Base-by-base conservation (phyloP, 2,329 filamentous ascomycete genomes). In the Simplicillium sp. region DNA sequence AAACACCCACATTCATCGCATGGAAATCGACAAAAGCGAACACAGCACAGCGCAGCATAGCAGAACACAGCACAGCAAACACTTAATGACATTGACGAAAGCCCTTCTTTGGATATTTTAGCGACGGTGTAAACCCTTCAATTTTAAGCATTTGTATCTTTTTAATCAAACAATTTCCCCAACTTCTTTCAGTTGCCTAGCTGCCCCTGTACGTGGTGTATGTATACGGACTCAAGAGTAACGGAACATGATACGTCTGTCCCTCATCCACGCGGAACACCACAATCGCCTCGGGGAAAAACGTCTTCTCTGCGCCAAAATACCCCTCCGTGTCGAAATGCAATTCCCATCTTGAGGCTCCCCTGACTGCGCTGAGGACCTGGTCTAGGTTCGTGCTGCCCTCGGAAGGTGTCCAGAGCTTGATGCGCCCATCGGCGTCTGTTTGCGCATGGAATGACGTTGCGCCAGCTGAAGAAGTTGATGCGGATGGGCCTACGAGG, bases 181-280 rank as follows among this genome's bases (percentile, higher is more conserved):
- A n/a, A n/a, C n/a, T n/a, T n/a, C n/a, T n/a, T n/a, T n/a, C n/a
- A n/a, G n/a, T n/a, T n/a, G n/a, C n/a, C n/a, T 65, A 87, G 58
- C 81, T 86, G 13, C 86, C 86, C 37, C 86, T 68, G 62, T 92
- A 92, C 9, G 85, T 90, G 33, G 82, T 84, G 64, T 87, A 92
- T 57, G 82, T 84, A 64, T 81, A 89, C 25, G 85, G 85, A 48
- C 82, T 80, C 63, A 90, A 59, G 58, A 92, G 56, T 55, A 92
- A 61, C 35, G 86, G 86, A 3, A 92, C 84, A 65, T 92, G 86
- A 55, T 85, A 90, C 55, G 83, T 78, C 68, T 85, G 78, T 16
- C 69, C 71, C 53, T 66, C 61, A 11, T 63, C 55, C 16, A 79
- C 71, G 37, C 65, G 62, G 45, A 77, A 77, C 1, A 68, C 65